These are phyloP conservation scores for Cordyceps tenuipes DNA, from an alignment of 2,329 filamentous ascomycete genomes.

Conservation along the genomic window DNA sequence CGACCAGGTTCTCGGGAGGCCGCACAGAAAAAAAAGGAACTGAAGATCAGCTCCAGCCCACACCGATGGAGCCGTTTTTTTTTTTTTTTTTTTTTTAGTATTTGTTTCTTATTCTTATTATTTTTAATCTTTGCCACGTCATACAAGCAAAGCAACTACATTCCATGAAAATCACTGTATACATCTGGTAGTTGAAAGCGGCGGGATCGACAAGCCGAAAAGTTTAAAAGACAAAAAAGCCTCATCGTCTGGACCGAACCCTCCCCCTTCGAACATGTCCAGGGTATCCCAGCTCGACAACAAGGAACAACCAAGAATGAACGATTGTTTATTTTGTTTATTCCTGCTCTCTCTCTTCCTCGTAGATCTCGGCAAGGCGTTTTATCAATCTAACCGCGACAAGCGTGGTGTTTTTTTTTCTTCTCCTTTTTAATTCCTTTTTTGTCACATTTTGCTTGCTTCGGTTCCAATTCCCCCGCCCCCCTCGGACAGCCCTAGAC, in stretches of 20 bases:
- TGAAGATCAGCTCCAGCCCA: background rate
- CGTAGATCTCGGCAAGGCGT: too few relatives aligned
- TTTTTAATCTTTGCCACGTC: background rate
- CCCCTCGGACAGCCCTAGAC: background rate
- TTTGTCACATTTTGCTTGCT: background rate
- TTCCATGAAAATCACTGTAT: too few relatives aligned
- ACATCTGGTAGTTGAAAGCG: too few relatives aligned
- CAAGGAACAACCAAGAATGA: too few relatives aligned
- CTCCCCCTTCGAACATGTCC: background rate
- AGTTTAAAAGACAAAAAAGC: background rate
- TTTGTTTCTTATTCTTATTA: too few relatives aligned
- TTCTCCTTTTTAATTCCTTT: too few relatives aligned
- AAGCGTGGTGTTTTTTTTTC: background rate
- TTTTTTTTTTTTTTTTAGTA: too few relatives aligned
- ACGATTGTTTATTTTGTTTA: background rate
- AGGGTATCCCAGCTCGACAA: background rate
- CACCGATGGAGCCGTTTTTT: background rate
- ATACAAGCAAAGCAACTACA: background rate
- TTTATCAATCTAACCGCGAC: background rate
- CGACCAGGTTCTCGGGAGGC: background rate
- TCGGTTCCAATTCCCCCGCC: too few relatives aligned
- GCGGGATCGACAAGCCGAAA: background rate
- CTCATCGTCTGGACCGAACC: background rate
- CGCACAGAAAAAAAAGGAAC: background rate
- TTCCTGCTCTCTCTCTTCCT: background rate